Conservation (phyloP, 108 stramenopile genomes). For the Aureococcus anophagefferens region DNA sequence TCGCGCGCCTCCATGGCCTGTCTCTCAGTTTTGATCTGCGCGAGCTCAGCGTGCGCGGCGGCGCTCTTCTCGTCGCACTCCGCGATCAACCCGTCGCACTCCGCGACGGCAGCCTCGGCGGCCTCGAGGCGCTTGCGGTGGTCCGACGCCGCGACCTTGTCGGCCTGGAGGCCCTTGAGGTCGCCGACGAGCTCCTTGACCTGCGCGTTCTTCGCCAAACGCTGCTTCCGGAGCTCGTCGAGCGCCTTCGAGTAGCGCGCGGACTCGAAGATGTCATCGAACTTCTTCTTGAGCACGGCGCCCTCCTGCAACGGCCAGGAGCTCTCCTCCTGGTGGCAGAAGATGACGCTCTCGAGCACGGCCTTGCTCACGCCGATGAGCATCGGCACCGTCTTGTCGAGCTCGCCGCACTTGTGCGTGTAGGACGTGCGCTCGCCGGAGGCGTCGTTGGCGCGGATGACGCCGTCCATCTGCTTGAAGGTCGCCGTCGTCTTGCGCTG, state of each 20-base stretch:
- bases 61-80: background rate
- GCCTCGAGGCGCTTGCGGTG: slow-evolving; percentile 54
- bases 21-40: background rate
- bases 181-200: slow-evolving; percentile 75
- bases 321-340: slow-evolving; percentile 86
- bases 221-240: slow-evolving; percentile 73
- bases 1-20: slow-evolving; percentile 52
- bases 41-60: slow-evolving; percentile 32
- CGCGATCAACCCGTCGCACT: slow-evolving; percentile 13
- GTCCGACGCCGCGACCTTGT: slow-evolving; percentile 64
- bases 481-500: slow-evolving; percentile 68
- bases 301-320: slow-evolving; percentile 75
- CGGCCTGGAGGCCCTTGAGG: slow-evolving; percentile 59
- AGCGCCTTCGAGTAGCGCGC: slow-evolving; percentile 88
- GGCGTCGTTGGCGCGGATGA: slow-evolving; percentile 54
- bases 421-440: slow-evolving; percentile 53
- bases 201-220: slow-evolving; percentile 31
- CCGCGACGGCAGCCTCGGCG: slow-evolving; percentile 3
- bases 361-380: slow-evolving; percentile 80
- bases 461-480: slow-evolving; percentile 85
- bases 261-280: slow-evolving; percentile 99
- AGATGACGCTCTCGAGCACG: slow-evolving; percentile 91
- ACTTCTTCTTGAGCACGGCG: slow-evolving; percentile 90
- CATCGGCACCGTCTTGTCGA: slow-evolving; percentile 72
- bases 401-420: slow-evolving; percentile 80